Percentiles rank a stretch among this genome's conserved stretches.
Evolutionary conservation across 1,284 basidiomycete species (phyloP).

Genomic region (Cutaneotrichosporon mucoides): DNA sequence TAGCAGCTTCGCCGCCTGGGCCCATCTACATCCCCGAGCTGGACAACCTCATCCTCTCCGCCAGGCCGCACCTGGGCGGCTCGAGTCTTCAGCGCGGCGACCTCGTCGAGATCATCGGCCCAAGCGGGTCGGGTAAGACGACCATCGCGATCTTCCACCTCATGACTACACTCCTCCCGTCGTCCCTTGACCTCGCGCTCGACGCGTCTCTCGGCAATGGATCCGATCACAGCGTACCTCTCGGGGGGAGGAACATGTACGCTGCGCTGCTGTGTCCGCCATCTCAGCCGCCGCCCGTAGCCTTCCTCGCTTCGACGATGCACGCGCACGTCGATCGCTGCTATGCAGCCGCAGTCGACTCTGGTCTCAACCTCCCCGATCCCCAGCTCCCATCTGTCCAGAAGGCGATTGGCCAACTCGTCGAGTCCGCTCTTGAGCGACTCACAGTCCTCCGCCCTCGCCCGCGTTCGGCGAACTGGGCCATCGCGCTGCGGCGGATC

Average conservation of each 20-base stretch:
- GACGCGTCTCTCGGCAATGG: not conserved
- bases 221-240: constrained; percentile 9
- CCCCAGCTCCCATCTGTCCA: not conserved
- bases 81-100: constrained; percentile 46
- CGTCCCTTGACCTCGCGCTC: not conserved
- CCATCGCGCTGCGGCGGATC: constrained; percentile 23
- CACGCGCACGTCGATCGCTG: constrained; percentile 26
- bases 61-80: constrained; percentile 28
- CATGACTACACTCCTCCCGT: constrained; percentile 34
- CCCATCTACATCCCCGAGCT: constrained; percentile 41
- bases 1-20: constrained; percentile 39
- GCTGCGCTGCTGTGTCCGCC: constrained; percentile 31
- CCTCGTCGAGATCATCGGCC: constrained; percentile 42
- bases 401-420: constrained; percentile 12
- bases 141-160: constrained; percentile 24
- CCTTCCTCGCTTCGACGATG: constrained; percentile 22
- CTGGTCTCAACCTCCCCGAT: not conserved
- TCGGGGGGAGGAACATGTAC: constrained; percentile 32
- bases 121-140: constrained; percentile 41
- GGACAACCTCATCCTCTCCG: constrained; percentile 30
- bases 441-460: not conserved
- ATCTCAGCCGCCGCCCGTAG: constrained; percentile 24
- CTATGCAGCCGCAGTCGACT: not conserved
- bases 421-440: constrained; percentile 4
- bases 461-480: constrained; percentile 13